These are phyloP conservation scores for Cryphonectria radicalis DNA, from an alignment of 2,329 filamentous ascomycete species.

Conservation along the genomic window DNA sequence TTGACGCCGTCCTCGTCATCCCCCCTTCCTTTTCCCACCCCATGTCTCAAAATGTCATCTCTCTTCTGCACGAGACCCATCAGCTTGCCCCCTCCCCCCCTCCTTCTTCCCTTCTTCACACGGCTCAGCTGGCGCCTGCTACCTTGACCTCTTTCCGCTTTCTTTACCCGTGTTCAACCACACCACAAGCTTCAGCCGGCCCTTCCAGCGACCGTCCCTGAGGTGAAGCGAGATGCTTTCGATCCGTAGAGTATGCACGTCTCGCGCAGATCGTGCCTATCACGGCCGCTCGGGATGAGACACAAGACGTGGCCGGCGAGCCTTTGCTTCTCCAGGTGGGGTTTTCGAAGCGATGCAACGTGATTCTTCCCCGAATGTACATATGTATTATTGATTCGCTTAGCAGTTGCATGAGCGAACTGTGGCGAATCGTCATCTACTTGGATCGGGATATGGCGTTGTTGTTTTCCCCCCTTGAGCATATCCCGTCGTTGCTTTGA, in stretches of 20 bases:
- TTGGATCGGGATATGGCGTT: neutral
- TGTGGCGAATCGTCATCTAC: neutral
- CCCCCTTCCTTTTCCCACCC: neutral
- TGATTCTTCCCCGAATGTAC: neutral
- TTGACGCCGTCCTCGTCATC: neutral
- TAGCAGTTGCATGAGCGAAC: neutral
- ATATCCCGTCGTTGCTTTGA: neutral
- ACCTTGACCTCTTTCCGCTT: constrained; percentile 15
- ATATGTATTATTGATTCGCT: neutral
- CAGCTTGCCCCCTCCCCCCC: neutral
- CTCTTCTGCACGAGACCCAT: constrained; percentile 16
- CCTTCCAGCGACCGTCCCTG: neutral
- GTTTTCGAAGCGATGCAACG: neutral
- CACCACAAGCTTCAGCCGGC: constrained; percentile 5
- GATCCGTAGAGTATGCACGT: neutral
- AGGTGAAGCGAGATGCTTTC: neutral
- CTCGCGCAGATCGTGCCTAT: neutral
- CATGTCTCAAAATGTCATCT: constrained; percentile 19
- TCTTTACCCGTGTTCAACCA: constrained; percentile 11
- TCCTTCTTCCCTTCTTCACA: neutral
- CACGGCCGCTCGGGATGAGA: neutral
- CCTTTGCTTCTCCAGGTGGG: neutral
- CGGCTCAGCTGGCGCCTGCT: constrained; percentile 10
- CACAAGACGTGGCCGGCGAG: neutral
- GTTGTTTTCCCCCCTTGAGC: neutral